Percentiles rank a stretch among this genome's conserved stretches.
Conservation (phyloP, 129 eudicot genomes). For the Gnaphalium uliginosum region DNA sequence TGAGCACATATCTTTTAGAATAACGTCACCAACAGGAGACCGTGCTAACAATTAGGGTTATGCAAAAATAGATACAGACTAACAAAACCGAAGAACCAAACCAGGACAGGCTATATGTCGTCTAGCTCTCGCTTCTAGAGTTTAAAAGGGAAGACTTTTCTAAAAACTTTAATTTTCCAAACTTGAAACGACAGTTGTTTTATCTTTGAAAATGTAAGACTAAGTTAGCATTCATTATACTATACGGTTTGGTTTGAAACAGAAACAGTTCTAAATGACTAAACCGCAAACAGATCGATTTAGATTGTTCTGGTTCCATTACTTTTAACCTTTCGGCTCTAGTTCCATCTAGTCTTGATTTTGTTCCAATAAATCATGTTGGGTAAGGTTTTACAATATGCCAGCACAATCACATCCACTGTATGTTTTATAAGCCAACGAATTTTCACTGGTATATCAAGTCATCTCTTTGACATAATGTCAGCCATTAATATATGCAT, state of each 20-base stretch:
- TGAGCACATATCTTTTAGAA: background rate
- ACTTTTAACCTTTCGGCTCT: background rate
- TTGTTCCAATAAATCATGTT: background rate
- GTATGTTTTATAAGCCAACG: background rate
- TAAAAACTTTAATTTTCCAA: background rate
- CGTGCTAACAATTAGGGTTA: background rate
- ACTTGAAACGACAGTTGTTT: background rate
- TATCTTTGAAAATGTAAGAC: background rate
- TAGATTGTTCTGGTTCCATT: background rate
- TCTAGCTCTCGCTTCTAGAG: background rate
- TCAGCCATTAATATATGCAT: background rate
- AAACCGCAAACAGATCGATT: background rate
- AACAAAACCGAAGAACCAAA: background rate
- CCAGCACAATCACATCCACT: constrained; percentile 5
- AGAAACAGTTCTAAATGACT: background rate
- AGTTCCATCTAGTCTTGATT: background rate
- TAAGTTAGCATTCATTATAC: background rate
- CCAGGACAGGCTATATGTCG: background rate
- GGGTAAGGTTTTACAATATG: background rate
- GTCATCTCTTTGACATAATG: background rate
- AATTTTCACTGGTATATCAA: background rate
- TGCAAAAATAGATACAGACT: background rate
- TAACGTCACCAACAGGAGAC: background rate
- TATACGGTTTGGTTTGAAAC: background rate
- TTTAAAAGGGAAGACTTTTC: background rate